Conservation (phyloP, 257 asterid genomes). For the Solanum etuberosum region DNA sequence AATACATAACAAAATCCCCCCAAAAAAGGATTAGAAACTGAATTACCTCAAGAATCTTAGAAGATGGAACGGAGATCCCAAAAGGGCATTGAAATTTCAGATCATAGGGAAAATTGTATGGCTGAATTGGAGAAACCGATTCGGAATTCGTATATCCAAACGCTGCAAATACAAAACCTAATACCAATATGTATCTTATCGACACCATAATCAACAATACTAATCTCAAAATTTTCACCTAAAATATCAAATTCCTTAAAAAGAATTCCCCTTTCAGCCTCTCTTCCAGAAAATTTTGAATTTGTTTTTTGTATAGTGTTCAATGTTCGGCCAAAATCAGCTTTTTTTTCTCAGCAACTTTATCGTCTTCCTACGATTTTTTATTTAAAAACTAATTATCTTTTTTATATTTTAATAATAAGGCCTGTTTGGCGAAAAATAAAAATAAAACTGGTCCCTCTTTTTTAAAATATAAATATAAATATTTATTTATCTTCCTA, state of each 20-base stretch:
- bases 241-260: background rate
- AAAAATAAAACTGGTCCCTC: background rate
- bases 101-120: background rate
- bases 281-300: background rate
- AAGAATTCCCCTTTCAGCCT: background rate
- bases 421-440: background rate
- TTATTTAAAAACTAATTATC: background rate
- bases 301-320: background rate
- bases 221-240: background rate
- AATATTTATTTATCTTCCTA: background rate
- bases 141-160: background rate
- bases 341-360: background rate
- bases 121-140: background rate
- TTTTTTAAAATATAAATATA: too few relatives aligned
- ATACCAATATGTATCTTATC: background rate
- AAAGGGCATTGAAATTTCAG: background rate
- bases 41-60: background rate
- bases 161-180: background rate
- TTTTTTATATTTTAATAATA: background rate
- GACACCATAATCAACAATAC: background rate
- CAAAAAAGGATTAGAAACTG: background rate
- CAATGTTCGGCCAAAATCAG: background rate
- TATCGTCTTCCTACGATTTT: background rate
- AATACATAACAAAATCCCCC: background rate
- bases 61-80: background rate